Percentiles rank a stretch among this genome's conserved stretches.
These are phyloP conservation scores for Talaromyces sp. DNA, from an alignment of 2,329 filamentous ascomycete genomes.

Conservation along the genomic window DNA sequence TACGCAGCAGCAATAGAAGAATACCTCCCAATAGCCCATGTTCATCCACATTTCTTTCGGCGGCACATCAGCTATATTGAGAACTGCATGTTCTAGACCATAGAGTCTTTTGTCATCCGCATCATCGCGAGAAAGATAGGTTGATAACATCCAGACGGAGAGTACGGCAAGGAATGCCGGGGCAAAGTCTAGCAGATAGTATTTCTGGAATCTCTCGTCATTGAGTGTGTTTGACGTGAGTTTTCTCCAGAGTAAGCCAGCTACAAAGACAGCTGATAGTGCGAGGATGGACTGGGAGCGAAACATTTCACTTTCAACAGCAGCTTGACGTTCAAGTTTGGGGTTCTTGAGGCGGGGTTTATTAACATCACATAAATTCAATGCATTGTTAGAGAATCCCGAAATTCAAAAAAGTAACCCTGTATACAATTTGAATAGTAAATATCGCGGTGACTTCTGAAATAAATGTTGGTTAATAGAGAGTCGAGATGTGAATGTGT, in stretches of 20 bases:
- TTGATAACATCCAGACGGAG: neutral
- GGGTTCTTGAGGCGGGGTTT: neutral
- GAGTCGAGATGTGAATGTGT: too few species aligned
- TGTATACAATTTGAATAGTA: too few species aligned
- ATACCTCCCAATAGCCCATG: conserved; percentile 55
- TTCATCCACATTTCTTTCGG: conserved; percentile 59
- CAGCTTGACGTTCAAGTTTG: too few species aligned
- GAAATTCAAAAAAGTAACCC: too few species aligned
- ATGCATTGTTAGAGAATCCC: too few species aligned
- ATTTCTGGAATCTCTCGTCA: neutral
- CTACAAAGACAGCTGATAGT: neutral
- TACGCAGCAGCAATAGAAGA: neutral
- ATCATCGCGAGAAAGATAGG: neutral
- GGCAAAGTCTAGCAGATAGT: neutral
- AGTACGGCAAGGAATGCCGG: neutral
- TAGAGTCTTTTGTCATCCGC: neutral
- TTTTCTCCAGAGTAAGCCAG: neutral
- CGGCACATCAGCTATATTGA: conserved; percentile 19
- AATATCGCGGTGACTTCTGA: too few species aligned
- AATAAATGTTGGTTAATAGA: too few species aligned
- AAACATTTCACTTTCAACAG: neutral
- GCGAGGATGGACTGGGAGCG: neutral
- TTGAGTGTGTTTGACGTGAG: too few species aligned
- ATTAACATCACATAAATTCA: neutral
- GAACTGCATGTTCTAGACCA: neutral